Evolutionary conservation across 805 yeast genomes (phyloP).

Genomic region (Starmerella vitae): DNA sequence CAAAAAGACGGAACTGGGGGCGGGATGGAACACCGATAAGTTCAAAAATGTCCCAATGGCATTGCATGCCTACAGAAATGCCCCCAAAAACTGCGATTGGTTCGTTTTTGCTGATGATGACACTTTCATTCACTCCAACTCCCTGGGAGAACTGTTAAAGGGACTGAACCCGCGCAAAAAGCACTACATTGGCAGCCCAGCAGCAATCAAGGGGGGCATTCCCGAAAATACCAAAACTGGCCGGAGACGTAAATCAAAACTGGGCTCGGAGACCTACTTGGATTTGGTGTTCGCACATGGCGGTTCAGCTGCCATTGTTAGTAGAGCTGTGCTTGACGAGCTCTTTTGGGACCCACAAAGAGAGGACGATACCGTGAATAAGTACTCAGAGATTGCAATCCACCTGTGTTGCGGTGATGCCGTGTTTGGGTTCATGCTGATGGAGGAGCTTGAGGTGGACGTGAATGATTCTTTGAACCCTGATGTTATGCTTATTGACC

Average conservation of each 20-base stretch:
- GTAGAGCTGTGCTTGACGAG: conserved; percentile 24
- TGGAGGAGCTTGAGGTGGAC: conserved; percentile 19
- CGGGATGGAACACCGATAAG: conserved; percentile 28
- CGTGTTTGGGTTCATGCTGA: conserved; percentile 24
- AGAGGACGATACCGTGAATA: conserved; percentile 10
- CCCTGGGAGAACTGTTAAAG: conserved; percentile 21
- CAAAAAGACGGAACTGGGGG: conserved; percentile 9
- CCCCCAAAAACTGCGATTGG: conserved; percentile 27
- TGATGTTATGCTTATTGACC: conserved; percentile 9
- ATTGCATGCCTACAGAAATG: conserved; percentile 25
- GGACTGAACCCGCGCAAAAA: conserved; percentile 23
- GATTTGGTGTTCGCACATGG: conserved; percentile 29
- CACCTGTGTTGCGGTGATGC: conserved; percentile 29
- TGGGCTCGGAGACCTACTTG: not conserved
- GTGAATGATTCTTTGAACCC: conserved; percentile 8
- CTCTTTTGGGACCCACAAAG: conserved; percentile 23
- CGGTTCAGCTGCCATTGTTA: conserved; percentile 29
- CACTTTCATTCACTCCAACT: conserved; percentile 24
- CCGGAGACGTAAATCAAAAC: not conserved
- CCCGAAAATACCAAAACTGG: conserved; percentile 7
- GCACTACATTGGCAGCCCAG: conserved; percentile 24
- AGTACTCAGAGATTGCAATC: conserved; percentile 20
- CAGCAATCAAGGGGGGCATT: conserved; percentile 5
- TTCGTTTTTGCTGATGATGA: conserved; percentile 30
- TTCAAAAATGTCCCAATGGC: conserved; percentile 31